These are phyloP conservation scores for Lipomyces spencermartinsiae DNA, from an alignment of 805 yeast genomes.

Conservation along the genomic window DNA sequence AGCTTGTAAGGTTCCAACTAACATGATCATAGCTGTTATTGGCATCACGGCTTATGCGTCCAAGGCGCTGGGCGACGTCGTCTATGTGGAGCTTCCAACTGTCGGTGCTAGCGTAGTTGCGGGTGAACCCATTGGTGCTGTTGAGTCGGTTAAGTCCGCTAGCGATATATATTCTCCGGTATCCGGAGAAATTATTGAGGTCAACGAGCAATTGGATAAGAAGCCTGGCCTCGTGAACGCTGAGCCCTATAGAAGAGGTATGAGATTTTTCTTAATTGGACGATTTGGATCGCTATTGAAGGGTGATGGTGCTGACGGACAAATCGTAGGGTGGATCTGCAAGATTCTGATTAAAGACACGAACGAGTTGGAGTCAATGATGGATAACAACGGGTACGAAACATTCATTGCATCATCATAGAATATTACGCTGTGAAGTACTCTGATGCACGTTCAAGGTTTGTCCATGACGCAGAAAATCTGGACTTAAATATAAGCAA, in stretches of 20 bases:
- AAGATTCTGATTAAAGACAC: conserved; percentile 25
- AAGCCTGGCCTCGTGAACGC: conserved; percentile 79
- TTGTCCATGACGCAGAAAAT: not conserved
- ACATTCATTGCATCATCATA: conserved; percentile 17
- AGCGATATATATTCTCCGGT: conserved; percentile 92
- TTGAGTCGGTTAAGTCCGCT: conserved; percentile 94
- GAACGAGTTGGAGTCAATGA: conserved; percentile 23
- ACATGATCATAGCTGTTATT: conserved; percentile 57
- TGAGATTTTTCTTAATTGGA: not conserved
- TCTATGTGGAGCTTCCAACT: conserved; percentile 89
- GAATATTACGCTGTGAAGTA: not conserved
- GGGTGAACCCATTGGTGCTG: conserved; percentile 89
- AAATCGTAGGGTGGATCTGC: conserved; percentile 32
- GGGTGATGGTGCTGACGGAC: not conserved
- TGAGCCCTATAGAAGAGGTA: conserved; percentile 66
- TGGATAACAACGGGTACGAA: conserved; percentile 23
- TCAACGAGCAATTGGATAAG: conserved; percentile 68
- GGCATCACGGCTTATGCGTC: conserved; percentile 96
- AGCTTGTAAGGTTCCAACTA: not conserved
- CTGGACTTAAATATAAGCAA: not conserved
- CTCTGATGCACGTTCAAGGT: not conserved
- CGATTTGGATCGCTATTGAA: not conserved
- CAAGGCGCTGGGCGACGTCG: conserved; percentile 96
- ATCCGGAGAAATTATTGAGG: conserved; percentile 73
- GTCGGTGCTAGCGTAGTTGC: conserved; percentile 63